Base-by-base conservation (phyloP, 2,329 filamentous ascomycete species). In the Harringtonia aguacate region DNA sequence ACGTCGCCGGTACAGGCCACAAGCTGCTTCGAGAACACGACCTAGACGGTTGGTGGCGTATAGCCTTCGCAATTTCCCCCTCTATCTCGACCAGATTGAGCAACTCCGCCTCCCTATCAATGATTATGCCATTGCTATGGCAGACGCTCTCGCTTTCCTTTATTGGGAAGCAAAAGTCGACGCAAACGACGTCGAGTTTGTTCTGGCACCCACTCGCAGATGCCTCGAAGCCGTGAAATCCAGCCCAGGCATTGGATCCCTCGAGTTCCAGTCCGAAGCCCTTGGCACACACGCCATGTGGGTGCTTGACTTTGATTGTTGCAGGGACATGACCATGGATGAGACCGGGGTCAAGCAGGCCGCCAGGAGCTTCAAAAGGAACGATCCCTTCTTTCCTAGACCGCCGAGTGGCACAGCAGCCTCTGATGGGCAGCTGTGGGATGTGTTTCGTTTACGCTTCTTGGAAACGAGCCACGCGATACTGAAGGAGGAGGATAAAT, bases 161-260 rank as follows among this genome's bases (percentile, higher is more conserved):
- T 66, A 73, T 47, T 79, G 70, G 72, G 37, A 50, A 2, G 65
- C 60, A 0, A 48, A 56, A 12, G 52, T 74, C 0, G 72, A 78
- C 48, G 73, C 64, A 1, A 69, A 68, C 30, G 73, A 75, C 37
- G 61, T 79, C 3, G 71, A 79, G 39, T 77, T 76, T 49, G 73
- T 78, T 1, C 62, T 78, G 3, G 67, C 53, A 8, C 51, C 48
- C 2, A 40, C 48, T 18, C 48, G 54, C 43, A 15, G 8, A n/a
- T 38, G 7, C n/a, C 8, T 9, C 15, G 17, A 17, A 21, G 12
- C 37, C 10, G 27, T 17, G n/a, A 7, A 39, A 5, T 4, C 3
- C 37, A 9, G n/a, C 29, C 41, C 40, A 4, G 27, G 39, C 20
- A 21, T 46, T 21, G 45, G 38, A 8, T 15, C 7, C 15, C 31